Base-by-base conservation (phyloP, 805 yeast genomes). In the Wickerhamomyces ciferrii region DNA sequence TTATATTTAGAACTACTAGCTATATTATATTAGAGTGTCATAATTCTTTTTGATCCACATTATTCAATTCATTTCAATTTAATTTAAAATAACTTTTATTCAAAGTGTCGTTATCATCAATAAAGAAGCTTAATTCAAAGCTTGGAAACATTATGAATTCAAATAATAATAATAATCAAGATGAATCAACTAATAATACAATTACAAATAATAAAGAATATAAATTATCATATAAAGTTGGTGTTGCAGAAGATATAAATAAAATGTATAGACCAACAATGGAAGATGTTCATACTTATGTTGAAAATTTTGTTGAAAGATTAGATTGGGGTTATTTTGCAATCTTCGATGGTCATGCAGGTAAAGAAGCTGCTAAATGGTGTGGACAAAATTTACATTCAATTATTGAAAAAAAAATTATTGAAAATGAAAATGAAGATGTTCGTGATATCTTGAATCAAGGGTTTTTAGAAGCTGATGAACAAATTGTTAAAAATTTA, bases 341-440 rank as follows among this genome's bases (percentile, higher is more conserved):
- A 17, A 76, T 92, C 1, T 92, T 90, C 66, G 99, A 92, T 66
- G 99, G 99, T 11, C 99, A 92, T 67, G 98, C 98, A 2, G 99
- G 99, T 20, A 81, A 81, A 46, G 88, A 82, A 54, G 84, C 96
- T 9, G 96, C 99, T 2, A 79, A 92, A 57, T 91, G 96, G 95
- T 90, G 97, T 69, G 96, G 97, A 0, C 82, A 87, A 51, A 81
- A 86, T 56, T 65, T 92, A 47, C 97, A 92, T 61, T 70, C 81
- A 21, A 66, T 85, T 27, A 62, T 87, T 39, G 89, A 83, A 53
- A 75, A 75, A 45, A 76, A 74, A 45, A 74, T 89, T 19, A 60
- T 80, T 44, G 65, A 64, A 45, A 59, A 72, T 48, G 79, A 73
- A 45, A 61, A 68, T 38, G 60, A 62, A 24, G 85, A 84, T 63